These are phyloP conservation scores for Themeda triandra DNA, from an alignment of 176 grass and related monocot genomes.

Conservation along the genomic window DNA sequence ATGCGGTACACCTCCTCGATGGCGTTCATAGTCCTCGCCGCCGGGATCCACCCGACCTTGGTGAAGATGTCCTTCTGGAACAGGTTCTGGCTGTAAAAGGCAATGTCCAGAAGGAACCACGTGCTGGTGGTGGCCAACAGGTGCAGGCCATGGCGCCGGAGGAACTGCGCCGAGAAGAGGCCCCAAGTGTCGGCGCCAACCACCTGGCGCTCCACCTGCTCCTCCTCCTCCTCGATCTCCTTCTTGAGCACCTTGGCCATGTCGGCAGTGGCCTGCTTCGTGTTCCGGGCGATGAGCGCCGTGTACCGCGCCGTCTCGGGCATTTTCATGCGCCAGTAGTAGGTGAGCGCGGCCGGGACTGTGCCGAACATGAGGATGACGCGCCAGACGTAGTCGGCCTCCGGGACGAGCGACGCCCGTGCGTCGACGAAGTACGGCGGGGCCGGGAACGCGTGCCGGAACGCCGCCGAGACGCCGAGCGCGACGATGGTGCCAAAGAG, in stretches of 20 bases:
- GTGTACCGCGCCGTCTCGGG: conserved; percentile 79
- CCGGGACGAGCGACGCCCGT: conserved; percentile 20
- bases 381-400: conserved; percentile 64
- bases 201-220: neutral
- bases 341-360: conserved; percentile 54
- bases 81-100: conserved; percentile 81
- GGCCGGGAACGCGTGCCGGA: conserved; percentile 43
- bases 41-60: conserved; percentile 49
- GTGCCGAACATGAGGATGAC: conserved; percentile 71
- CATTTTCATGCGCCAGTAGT: conserved; percentile 85
- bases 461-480: conserved; percentile 21
- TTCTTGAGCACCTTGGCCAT: conserved; percentile 61
- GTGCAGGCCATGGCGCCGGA: conserved; percentile 51
- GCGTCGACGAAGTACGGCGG: conserved; percentile 34
- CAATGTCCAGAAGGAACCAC: conserved; percentile 78
- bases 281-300: conserved; percentile 51
- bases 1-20: conserved; percentile 65
- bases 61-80: conserved; percentile 87
- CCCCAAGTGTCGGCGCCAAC: neutral
- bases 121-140: conserved; percentile 51
- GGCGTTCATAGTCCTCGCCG: conserved; percentile 53
- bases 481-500: conserved; percentile 45
- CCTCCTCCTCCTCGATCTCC: conserved; percentile 49
- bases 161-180: conserved; percentile 58
- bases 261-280: conserved; percentile 61